Base-by-base conservation (phyloP, 2,329 filamentous ascomycete species). In the Trichoderma polysporum region DNA sequence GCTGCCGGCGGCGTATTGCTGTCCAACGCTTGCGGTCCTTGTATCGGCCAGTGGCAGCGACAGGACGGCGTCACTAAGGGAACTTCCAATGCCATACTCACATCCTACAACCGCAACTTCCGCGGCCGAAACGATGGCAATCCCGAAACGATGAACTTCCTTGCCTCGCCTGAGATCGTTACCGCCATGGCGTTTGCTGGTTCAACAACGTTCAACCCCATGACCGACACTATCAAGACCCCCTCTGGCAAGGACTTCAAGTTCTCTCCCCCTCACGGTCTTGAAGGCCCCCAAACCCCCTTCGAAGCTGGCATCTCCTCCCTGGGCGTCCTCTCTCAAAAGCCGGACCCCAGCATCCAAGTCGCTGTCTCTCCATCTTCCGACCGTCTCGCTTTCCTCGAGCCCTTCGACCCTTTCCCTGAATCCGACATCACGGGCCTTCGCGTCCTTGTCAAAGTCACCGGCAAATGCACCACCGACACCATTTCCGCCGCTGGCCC, bases 41-140 rank as follows among this genome's bases (percentile, higher is more conserved):
- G 94, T 77, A 96, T 97, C 72, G 94, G 94, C 1, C 93, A 97
- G 80, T 99, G 95, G 95, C 92, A 91, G 76, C 90, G 95, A 67
- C 94, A 92, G 19, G 95, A 98, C 75, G 91, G 89, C 25, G 87
- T 96, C 19, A 79, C 82, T 68, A 97, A 97, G 82, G 94, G 93
- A 69, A 92, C 94, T 67, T 84, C 88, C 63, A 99, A 99, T 76
- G 95, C 95, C 69, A 98, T 99, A 74, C 88, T 99, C 75, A 94
- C 93, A 10, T 97, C 94, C 0, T 99, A 97, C 84, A 99, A 99
- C 85, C 92, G 95, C 69, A 99, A 99, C 82, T 99, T 99, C 84
- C 92, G 92, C 59, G 94, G 93, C 69, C 91, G 95, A 71, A 99
- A 99, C 78, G 95, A 99, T 76, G 95, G 95, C 69, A 99, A 99